Base-by-base conservation (phyloP, 2,329 filamentous ascomycete species). In the Ascochyta fabae region DNA sequence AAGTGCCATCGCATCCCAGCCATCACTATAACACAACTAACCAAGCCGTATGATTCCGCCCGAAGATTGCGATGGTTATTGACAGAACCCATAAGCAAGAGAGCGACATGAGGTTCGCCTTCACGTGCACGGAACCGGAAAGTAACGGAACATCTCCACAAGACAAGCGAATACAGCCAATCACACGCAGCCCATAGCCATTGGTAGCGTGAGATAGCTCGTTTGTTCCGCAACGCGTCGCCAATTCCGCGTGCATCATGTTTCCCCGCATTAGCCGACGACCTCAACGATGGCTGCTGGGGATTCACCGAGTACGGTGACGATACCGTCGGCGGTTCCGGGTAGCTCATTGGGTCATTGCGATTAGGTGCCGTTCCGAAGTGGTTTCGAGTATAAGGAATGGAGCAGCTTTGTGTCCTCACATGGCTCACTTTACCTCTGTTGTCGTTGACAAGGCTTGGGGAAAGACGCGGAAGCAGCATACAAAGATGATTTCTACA, bases 401-500 rank as follows among this genome's bases (percentile, higher is more conserved):
- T 22, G 24, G 42, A 12, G 53, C 19, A 1, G n/a, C 23, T 38
- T 6, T 16, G 6, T 7, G 12, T 12, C 34, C 2, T 23, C 5
- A 41, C 13, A 12, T 22, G 13, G 29, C 36, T 29, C n/a, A 43
- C 13, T 16, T 26, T 12, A 34, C 6, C 13, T n/a, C 7, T 5
- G 38, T 29, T 19, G 38, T 15, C 22, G 12, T 35, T 46, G 35
- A 34, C 13, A 44, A 48, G 45, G 26, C 19, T 15, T 27, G 33
- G 19, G 26, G 5, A 31, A 41, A 12, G 35, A 15, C 7, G 8
- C 7, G 24, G 36, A 15, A 24, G 31, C 24, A 8, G 6, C 19
- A 19, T 1, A 24, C 6, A 29, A 40, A 29, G 22, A 73, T 74
- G 71, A 73, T 71, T 26, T 69, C 70, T 26, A 67, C 56, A 6